Evolutionary conservation across 2,329 filamentous ascomycete genomes (phyloP).

Genomic region (Herpotrichia juniperi): DNA sequence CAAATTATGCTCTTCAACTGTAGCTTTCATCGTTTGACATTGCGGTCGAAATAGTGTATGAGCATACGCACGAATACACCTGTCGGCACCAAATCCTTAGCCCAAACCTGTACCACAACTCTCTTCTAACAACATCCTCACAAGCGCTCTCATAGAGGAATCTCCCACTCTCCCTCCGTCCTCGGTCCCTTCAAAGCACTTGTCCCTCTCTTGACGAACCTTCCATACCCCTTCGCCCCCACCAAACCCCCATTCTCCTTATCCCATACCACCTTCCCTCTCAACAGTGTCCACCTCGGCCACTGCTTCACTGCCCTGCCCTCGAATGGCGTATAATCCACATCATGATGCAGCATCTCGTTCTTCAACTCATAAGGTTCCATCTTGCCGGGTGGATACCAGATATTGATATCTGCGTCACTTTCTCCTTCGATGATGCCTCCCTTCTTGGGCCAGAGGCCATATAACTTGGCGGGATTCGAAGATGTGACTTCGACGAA

Average conservation of each 20-base stretch:
- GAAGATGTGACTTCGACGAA: constrained; percentile 63
- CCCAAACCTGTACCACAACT: neutral
- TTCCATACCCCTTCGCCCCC: constrained; percentile 56
- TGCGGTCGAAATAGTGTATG: neutral
- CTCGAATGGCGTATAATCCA: constrained; percentile 69
- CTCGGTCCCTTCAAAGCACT: constrained; percentile 46
- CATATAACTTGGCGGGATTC: constrained; percentile 65
- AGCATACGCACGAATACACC: neutral
- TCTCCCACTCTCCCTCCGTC: constrained; percentile 19
- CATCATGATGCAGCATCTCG: constrained; percentile 63
- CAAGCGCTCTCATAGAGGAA: constrained; percentile 15
- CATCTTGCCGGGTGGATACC: constrained; percentile 55
- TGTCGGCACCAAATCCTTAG: neutral
- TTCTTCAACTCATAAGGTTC: constrained; percentile 57
- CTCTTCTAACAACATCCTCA: neutral
- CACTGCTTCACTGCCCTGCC: constrained; percentile 63
- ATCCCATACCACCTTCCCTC: constrained; percentile 66
- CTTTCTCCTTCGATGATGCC: constrained; percentile 54
- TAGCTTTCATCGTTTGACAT: neutral
- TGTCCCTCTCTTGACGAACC: constrained; percentile 54
- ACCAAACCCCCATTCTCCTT: constrained; percentile 58
- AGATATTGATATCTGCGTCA: constrained; percentile 65
- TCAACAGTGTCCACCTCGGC: constrained; percentile 65
- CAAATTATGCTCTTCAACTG: no score
- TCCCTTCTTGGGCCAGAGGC: constrained; percentile 59